A percentile compares a stretch with the other conserved stretches of the same genome.
Evolutionary conservation across 1,284 basidiomycete species (phyloP).

Genomic region (Cryptococcus wingfieldii): DNA sequence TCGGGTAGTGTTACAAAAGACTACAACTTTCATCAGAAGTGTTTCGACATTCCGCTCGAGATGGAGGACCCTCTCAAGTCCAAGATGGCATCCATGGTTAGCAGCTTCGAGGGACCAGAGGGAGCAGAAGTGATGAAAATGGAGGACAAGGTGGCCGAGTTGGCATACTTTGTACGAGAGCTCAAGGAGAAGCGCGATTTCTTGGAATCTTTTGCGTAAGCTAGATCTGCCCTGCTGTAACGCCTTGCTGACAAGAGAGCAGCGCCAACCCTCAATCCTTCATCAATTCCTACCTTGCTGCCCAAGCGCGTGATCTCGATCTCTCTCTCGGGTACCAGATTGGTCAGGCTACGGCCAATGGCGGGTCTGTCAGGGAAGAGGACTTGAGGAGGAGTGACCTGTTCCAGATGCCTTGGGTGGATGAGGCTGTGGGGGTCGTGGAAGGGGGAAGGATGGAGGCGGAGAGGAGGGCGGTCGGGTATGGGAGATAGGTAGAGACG

Average conservation of each 20-base stretch:
- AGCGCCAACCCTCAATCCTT: constrained; percentile 55
- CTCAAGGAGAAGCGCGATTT: constrained; percentile 82
- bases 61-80: constrained; percentile 78
- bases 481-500: not conserved
- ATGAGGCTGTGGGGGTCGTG: constrained; percentile 48
- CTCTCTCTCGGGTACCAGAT: constrained; percentile 71
- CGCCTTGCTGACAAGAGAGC: not conserved
- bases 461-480: constrained; percentile 16
- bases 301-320: constrained; percentile 85
- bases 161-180: constrained; percentile 77
- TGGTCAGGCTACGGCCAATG: constrained; percentile 58
- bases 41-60: constrained; percentile 89
- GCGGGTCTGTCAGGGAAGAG: constrained; percentile 66
- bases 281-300: constrained; percentile 83
- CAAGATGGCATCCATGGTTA: constrained; percentile 67
- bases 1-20: constrained; percentile 41
- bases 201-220: constrained; percentile 68
- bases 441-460: constrained; percentile 39
- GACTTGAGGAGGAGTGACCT: constrained; percentile 83
- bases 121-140: constrained; percentile 65
- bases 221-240: not conserved
- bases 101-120: constrained; percentile 64
- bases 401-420: constrained; percentile 80
- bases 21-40: constrained; percentile 47
- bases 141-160: constrained; percentile 80